These are phyloP conservation scores for Acer campestre DNA, from an alignment of 345 rosid genomes.

Conservation along the genomic window DNA sequence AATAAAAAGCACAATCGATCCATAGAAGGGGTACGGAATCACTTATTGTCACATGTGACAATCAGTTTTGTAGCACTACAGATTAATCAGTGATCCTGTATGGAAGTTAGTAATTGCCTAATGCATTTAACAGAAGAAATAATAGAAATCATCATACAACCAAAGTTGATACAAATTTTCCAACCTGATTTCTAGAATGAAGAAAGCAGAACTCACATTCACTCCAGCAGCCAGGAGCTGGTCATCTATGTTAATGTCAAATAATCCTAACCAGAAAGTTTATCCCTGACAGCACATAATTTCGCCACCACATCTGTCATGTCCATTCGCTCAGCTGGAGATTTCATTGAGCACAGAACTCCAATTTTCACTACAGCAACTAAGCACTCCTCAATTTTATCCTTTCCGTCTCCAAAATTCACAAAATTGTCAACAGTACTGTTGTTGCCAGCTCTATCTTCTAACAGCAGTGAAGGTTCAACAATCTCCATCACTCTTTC, in stretches of 20 bases:
- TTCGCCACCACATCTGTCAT: background rate
- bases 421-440: background rate
- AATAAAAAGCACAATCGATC: too few relatives aligned
- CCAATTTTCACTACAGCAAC: background rate
- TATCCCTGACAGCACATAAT: background rate
- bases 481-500: background rate
- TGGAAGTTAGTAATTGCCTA: too few relatives aligned
- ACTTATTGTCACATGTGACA: too few relatives aligned
- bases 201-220: conserved; percentile 35
- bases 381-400: background rate
- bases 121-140: too few relatives aligned
- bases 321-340: background rate
- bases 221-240: conserved; percentile 31
- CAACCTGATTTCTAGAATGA: conserved; percentile 3
- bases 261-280: background rate
- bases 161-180: too few relatives aligned
- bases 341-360: conserved; percentile 7
- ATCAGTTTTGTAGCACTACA: too few relatives aligned
- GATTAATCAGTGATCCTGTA: too few relatives aligned
- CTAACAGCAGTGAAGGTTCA: background rate
- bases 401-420: background rate
- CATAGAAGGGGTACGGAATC: too few relatives aligned
- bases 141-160: too few relatives aligned
- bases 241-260: conserved; percentile 32
- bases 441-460: background rate